Evolutionary conservation across 805 yeast genomes (phyloP).

Genomic region (Sporopachydermia lactativora): DNA sequence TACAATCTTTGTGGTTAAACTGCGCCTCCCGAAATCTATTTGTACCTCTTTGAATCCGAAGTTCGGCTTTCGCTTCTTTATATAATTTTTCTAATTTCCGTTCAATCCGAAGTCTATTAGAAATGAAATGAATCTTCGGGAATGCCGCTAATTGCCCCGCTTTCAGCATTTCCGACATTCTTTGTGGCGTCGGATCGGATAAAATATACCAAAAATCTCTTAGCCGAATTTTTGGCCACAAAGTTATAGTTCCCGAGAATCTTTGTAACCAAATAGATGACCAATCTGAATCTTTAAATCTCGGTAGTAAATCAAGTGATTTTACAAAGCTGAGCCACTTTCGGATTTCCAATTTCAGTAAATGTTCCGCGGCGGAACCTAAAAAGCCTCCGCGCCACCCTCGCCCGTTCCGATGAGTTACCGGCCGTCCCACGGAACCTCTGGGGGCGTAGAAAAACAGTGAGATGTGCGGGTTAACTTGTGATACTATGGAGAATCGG

Average conservation of each 20-base stretch:
- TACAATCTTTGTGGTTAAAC: no score
- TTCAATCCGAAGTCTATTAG: slow-evolving; percentile 52
- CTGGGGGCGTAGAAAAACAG: slow-evolving; percentile 65
- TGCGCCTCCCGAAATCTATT: no score
- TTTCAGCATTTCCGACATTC: slow-evolving; percentile 37
- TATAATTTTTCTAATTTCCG: slow-evolving; percentile 43
- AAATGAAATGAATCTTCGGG: slow-evolving; percentile 52
- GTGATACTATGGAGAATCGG: slow-evolving; percentile 63
- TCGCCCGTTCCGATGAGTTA: slow-evolving; percentile 38
- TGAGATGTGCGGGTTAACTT: slow-evolving; percentile 72
- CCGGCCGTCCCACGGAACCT: slow-evolving; percentile 73
- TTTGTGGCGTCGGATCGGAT: slow-evolving; percentile 51
- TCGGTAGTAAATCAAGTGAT: slow-evolving; percentile 53
- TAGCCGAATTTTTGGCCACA: slow-evolving; percentile 55
- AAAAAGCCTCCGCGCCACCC: slow-evolving; percentile 68
- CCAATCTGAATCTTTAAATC: slow-evolving; percentile 65
- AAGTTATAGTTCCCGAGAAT: slow-evolving; percentile 62
- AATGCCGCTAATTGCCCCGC: slow-evolving; percentile 54
- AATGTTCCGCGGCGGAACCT: slow-evolving; percentile 56
- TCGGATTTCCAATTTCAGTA: slow-evolving; percentile 56
- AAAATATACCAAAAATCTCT: slow-evolving; percentile 49
- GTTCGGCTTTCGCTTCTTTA: slow-evolving; percentile 13
- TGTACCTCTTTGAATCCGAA: no score
- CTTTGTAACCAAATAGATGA: slow-evolving; percentile 60
- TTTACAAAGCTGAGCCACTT: slow-evolving; percentile 63